Evolutionary conservation across 305 asterid genomes (phyloP), one percentile per base, ranked within the genome.

Genomic region (Rubia balearica): DNA sequence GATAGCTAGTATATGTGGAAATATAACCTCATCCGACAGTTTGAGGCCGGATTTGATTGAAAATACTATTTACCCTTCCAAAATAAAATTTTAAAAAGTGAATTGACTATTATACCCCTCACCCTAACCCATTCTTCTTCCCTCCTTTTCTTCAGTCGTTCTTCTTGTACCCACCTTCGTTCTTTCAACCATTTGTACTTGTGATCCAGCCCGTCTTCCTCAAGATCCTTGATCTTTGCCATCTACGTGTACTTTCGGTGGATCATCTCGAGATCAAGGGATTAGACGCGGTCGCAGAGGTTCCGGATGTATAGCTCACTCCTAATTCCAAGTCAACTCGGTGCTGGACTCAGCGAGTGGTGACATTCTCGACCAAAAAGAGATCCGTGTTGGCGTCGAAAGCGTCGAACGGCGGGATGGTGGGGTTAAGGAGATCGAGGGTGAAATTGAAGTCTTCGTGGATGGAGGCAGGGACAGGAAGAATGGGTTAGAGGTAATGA

Each of bases 171-270:
- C 30, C 30, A 27, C 30, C 30, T 27, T 27, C 30, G 30, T 27
- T 27, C 30, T 27, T 27, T 27, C 30, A 27, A 0, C 98, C 87
- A 85, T 46, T 85, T 84, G 62, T 85, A 86, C 83, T 86, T 88
- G 79, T 89, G 79, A 56, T 89, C 84, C 65, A 81, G 62, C 9
- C 85, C 85, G 46, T 70, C 86, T 59, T 76, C 83, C 71, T 84
- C 89, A 27, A 87, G 84, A 51, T 73, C 73, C 88, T 84, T 85
- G 17, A 90, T 81, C 93, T 90, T 97, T 6, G 96, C 84, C 71
- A 94, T 83, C 96, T 92, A 90, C 42, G 89, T 85, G 88, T 89
- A 89, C 88, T 82, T 92, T 88, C 88, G 79, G 75, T 87, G 90
- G 53, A 81, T 89, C 33, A 71, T 30, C 77, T 61, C 73, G 3